Base-by-base conservation (phyloP, 331 rosid genomes). In the Cydonia oblonga region DNA sequence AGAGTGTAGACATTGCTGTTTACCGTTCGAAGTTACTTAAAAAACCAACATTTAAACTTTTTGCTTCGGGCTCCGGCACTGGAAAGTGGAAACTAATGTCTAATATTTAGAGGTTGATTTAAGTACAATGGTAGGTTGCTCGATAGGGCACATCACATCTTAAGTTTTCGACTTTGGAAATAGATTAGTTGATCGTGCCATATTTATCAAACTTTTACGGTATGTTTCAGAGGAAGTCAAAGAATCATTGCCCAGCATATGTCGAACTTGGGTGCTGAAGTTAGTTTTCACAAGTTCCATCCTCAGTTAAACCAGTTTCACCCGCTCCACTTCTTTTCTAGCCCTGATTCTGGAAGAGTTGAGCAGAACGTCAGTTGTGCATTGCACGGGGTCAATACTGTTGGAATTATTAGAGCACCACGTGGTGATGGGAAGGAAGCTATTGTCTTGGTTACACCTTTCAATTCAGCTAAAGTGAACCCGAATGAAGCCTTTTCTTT, bases 401-500 rank as follows among this genome's bases (percentile, higher is more conserved):
- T 87, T 84, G 98, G 98, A 70, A 93, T 93, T 76, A 83, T 91
- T 68, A 86, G 97, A 84, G 98, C 98, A 19, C 91, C 97, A 2
- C 92, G 89, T 8, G 96, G 95, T 70, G 98, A 93, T 86, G 98
- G 98, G 69, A 93, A 91, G 81, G 98, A 93, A 91, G 90, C 97
- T 63, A 91, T 91, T 77, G 96, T 93, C 73, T 81, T 93, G 72
- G 98, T 93, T 59, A 93, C 98, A 0, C 96, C 96, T 71, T 89
- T 83, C 86, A 86, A 90, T 85, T 76, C 90, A 28, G 72, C 23
- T 29, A 80, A 82, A 74, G 71, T 82, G 68, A 81, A 67, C 75
- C 68, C 30, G 28, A 89, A 82, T 38, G 97, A 93, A 76, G 89
- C 89, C 56, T 70, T 93, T 70, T 87, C 98, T 68, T 62, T 93